Base-by-base conservation (phyloP, 257 asterid species). In the Nicotiana tomentosiformis region DNA sequence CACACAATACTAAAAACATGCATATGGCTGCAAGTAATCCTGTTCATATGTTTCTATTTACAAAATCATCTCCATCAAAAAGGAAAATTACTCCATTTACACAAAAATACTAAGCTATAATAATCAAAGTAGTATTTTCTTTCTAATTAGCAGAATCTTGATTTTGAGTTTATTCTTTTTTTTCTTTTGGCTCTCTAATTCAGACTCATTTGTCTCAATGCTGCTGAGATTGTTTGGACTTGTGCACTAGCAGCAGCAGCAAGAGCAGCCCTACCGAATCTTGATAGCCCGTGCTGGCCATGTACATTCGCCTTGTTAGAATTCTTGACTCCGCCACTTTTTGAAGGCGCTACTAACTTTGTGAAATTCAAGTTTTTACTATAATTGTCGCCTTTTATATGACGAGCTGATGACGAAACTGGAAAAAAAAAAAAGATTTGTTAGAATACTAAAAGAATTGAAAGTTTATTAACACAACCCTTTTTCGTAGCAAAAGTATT, bases 201-300 rank as follows among this genome's bases (percentile, higher is more conserved):
- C 23, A 72, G 61, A 72, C 61, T 72, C 79, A 72, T 72, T 72
- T 72, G 61, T 46, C 39, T 26, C 15, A 72, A 72, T 12, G 61
- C 79, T 72, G 79, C 79, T 46, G 79, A 72, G 26, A 72, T 46
- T 72, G 79, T 58, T 72, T 72, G 79, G 3, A 46, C 51, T 72
- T 46, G 61, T 46, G 46, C 39, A 72, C 14, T 12, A 46, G 9
- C 7, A 37, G 62, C 60, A 62, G 69, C 16, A 17, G 29, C 68
- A 32, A 74, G 55, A 67, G 79, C 84, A 46, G 53, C 79, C 33
- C 53, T 67, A 7, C 78, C 84, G 64, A 81, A 81, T 66, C 84
- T 53, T n/a, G 79, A 81, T 18, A 81, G 62, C 3, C 53, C 37
- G 20, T 66, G 66, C 15, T 55, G 58, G 18, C 78, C 79, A 11